phyloP scores from a whole-genome alignment of 106 monocot species.

The Allium sativum region DNA sequence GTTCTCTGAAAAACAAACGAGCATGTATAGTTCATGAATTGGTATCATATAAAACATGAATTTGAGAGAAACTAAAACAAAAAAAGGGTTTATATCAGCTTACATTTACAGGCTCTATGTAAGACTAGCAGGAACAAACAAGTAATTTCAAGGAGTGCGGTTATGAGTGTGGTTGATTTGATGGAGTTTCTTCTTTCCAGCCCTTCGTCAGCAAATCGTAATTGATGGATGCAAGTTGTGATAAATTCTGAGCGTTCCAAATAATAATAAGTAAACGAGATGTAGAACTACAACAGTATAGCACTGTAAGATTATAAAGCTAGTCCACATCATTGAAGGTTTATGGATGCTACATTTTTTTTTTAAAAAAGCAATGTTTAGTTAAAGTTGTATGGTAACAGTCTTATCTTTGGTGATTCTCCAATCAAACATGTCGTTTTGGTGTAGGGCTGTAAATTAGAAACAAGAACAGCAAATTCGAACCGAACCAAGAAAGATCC shows the following conservation, averaged over 20 bases:
- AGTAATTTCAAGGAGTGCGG: neutral
- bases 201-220: slow-evolving; percentile 86
- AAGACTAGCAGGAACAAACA: slow-evolving; percentile 1
- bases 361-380: too few relatives aligned
- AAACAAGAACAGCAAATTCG: too few relatives aligned
- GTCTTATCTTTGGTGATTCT: too few relatives aligned
- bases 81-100: neutral
- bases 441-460: too few relatives aligned
- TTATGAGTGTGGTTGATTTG: slow-evolving; percentile 27
- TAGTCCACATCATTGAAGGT: too few relatives aligned
- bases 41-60: neutral
- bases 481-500: too few relatives aligned
- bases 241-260: slow-evolving; percentile 56
- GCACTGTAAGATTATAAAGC: too few relatives aligned
- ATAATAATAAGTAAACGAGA: neutral
- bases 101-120: slow-evolving; percentile 44
- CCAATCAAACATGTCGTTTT: too few relatives aligned
- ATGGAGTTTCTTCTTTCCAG: slow-evolving; percentile 56
- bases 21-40: neutral
- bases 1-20: too few relatives aligned
- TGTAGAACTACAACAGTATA: too few relatives aligned
- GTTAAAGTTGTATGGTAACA: too few relatives aligned
- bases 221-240: slow-evolving; percentile 93
- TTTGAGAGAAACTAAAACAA: neutral
- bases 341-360: too few relatives aligned